Conservation (phyloP, 257 asterid genomes). For the Thymus quinquecostatus region DNA sequence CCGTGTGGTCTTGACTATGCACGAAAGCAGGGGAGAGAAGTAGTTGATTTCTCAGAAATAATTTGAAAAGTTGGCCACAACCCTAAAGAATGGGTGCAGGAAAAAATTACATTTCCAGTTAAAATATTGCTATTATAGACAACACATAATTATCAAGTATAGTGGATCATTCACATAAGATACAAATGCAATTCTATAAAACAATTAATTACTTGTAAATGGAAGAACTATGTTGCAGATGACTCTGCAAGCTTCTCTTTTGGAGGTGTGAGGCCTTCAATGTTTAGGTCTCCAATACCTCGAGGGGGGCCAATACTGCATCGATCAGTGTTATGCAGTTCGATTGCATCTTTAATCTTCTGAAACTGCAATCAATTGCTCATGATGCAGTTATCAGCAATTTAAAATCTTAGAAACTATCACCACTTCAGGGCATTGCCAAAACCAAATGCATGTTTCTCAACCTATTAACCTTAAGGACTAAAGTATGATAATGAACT, state of each 20-base stretch:
- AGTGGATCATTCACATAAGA: conserved; percentile 10
- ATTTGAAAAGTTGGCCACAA: neutral
- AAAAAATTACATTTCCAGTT: conserved; percentile 5
- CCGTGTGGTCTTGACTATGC: no score
- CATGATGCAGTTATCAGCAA: neutral
- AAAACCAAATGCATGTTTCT: neutral
- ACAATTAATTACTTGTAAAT: neutral
- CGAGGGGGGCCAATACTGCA: conserved; percentile 92
- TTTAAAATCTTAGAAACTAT: neutral
- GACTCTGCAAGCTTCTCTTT: conserved; percentile 53
- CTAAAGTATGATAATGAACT: neutral
- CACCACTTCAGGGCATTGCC: neutral
- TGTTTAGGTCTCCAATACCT: conserved; percentile 71
- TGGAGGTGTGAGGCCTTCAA: conserved; percentile 48
- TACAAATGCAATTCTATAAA: conserved; percentile 19
- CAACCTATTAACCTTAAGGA: neutral
- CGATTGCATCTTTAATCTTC: conserved; percentile 85
- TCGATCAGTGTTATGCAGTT: conserved; percentile 75
- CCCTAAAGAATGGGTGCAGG: conserved; percentile 20
- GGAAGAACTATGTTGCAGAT: conserved; percentile 37
- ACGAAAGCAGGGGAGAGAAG: no score
- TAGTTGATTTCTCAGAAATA: conserved; percentile 1
- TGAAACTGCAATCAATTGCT: conserved; percentile 59
- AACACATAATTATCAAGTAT: conserved; percentile 20
- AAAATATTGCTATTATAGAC: conserved; percentile 32